Base-by-base conservation (phyloP, 257 asterid genomes). In the Striga asiatica region DNA sequence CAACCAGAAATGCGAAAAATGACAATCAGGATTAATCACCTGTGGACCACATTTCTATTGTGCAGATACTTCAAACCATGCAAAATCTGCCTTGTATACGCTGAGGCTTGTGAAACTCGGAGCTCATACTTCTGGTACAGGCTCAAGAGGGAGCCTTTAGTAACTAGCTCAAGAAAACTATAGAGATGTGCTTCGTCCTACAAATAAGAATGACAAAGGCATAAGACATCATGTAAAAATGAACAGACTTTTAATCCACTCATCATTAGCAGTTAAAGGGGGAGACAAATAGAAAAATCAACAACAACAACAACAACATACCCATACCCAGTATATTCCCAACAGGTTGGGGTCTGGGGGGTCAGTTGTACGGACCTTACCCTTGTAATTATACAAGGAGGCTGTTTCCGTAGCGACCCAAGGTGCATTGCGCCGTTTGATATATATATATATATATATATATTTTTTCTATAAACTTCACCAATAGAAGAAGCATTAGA, bases 41-140 rank as follows among this genome's bases (percentile, higher is more conserved):
- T 89, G 78, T 89, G 97, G 46, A 89, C 74, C 42, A 89, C 94
- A 68, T 78, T 64, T 54, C 72, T 73, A 70, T 83, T 85, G 28
- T 89, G 97, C 42, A 89, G 78, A 74, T 89, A 89, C 67, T 81
- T 79, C 74, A 89, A 69, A 56, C 97, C 97, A 67, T 67, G 81
- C 66, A 89, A 76, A 75, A 89, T 85, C 77, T 89, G 97, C 67
- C 94, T 71, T 25, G 97, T 83, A 46, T 85, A 89, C 47, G 72
- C 74, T 8, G 91, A 82, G 47, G 77, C 97, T 63, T 78, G 92
- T 31, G 93, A 71, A 69, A 76, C 91, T 65, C 74, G 81, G 66
- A 89, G 89, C 45, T 61, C 62, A 72, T 81, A 83, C 62, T 78
- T 83, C 72, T 71, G 59, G 62, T 73, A 73, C 21, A 73, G 71